Conservation (phyloP, 2,329 filamentous ascomycete species). For the Davidsoniella virescens region DNA sequence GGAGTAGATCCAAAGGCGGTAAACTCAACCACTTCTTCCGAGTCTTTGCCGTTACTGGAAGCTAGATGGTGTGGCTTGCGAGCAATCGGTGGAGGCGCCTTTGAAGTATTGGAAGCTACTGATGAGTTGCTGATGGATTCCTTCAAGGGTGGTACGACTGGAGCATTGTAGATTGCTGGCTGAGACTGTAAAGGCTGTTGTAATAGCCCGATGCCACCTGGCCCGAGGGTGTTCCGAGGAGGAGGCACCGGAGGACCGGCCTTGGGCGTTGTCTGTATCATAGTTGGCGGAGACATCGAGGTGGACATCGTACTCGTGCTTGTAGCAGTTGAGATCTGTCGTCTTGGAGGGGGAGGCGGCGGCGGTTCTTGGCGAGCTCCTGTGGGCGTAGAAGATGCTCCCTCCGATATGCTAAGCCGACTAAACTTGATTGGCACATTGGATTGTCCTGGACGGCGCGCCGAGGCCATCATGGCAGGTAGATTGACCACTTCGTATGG, state of each 20-base stretch:
- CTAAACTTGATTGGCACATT: slow-evolving; percentile 29
- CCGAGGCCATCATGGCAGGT: slow-evolving; percentile 18
- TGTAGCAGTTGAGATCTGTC: slow-evolving; percentile 18
- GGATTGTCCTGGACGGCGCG: background rate
- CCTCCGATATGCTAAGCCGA: slow-evolving; percentile 28
- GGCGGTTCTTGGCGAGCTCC: slow-evolving; percentile 24
- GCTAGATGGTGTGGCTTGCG: slow-evolving; percentile 43
- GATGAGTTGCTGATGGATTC: slow-evolving; percentile 23
- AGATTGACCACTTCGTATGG: slow-evolving; percentile 42
- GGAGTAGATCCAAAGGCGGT: no score
- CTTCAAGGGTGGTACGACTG: slow-evolving; percentile 15
- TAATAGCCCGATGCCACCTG: background rate
- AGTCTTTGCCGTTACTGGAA: no score
- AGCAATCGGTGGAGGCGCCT: slow-evolving; percentile 37
- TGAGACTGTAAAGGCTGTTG: slow-evolving; percentile 11
- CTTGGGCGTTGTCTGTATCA: slow-evolving; percentile 8
- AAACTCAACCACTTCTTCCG: no score
- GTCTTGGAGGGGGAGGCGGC: slow-evolving; percentile 29
- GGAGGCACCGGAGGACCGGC: slow-evolving; percentile 11
- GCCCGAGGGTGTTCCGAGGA: slow-evolving; percentile 15
- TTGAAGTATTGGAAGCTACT: slow-evolving; percentile 18
- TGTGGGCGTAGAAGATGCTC: slow-evolving; percentile 14
- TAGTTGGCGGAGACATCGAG: slow-evolving; percentile 13
- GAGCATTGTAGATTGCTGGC: background rate
- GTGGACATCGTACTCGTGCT: slow-evolving; percentile 6